These are phyloP conservation scores for Penicillium freii DNA, from an alignment of 2,329 filamentous ascomycete species.

Conservation along the genomic window DNA sequence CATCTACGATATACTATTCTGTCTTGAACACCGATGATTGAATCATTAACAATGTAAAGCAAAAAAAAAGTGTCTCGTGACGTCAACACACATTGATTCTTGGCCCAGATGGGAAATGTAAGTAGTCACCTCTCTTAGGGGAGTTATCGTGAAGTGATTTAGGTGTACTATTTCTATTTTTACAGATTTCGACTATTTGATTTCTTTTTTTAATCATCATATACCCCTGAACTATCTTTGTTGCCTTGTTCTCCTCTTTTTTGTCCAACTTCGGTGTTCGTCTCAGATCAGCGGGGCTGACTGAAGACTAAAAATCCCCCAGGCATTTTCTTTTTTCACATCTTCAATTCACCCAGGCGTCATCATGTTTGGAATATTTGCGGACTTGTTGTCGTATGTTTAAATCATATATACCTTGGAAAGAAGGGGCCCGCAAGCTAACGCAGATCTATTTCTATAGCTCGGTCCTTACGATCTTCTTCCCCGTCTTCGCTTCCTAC, in stretches of 20 bases:
- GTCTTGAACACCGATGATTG: neutral
- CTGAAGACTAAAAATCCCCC: conserved; percentile 4
- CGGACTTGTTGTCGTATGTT: conserved; percentile 73
- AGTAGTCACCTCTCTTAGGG: neutral
- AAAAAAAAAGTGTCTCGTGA: neutral
- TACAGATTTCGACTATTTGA: neutral
- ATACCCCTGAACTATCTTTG: conserved; percentile 7
- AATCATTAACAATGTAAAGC: neutral
- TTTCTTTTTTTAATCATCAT: neutral
- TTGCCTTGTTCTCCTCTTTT: neutral
- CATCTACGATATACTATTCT: neutral
- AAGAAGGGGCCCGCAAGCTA: conserved; percentile 6
- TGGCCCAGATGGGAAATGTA: neutral
- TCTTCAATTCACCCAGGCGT: neutral
- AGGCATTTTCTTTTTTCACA: conserved; percentile 6
- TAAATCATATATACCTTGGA: neutral
- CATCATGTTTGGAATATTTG: conserved; percentile 73
- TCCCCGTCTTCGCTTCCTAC: conserved; percentile 95
- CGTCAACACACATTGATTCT: conserved; percentile 2
- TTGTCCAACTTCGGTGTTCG: neutral
- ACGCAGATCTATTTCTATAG: conserved; percentile 48
- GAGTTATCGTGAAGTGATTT: neutral
- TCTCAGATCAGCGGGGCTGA: conserved; percentile 11
- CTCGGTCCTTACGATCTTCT: conserved; percentile 82
- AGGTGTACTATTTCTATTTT: neutral